Percentiles rank a stretch among this genome's conserved stretches.
phyloP scores from a whole-genome alignment of 768 basidiomycete genomes.

The Mycena sanguinolenta region DNA sequence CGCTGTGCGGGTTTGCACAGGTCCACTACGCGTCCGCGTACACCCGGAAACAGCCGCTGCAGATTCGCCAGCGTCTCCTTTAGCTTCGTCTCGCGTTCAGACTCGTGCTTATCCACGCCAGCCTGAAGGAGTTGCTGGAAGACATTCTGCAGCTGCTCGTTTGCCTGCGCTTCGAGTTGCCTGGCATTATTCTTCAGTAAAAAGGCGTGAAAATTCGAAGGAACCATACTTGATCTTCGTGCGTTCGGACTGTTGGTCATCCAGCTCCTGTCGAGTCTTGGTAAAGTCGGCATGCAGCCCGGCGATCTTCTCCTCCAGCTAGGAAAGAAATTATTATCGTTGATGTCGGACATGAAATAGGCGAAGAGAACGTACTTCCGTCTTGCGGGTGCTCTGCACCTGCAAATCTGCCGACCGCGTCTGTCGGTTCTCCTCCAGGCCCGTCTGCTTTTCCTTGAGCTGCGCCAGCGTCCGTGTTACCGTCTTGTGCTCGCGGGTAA shows the following conservation, averaged over 20 bases:
- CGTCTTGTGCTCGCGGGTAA: conserved; percentile 88
- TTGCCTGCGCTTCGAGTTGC: conserved; percentile 90
- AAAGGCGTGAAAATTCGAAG: not conserved
- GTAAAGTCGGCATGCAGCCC: conserved; percentile 72
- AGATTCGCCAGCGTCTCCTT: conserved; percentile 89
- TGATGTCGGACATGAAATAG: not conserved
- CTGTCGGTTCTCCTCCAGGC: conserved; percentile 68
- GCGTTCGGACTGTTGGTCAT: conserved; percentile 88
- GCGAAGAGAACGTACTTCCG: conserved; percentile 61
- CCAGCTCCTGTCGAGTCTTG: conserved; percentile 79
- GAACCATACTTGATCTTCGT: conserved; percentile 77
- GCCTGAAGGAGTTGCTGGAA: conserved; percentile 91
- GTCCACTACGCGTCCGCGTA: conserved; percentile 93
- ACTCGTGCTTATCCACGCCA: conserved; percentile 89
- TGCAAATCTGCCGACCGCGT: conserved; percentile 69
- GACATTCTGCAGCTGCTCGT: conserved; percentile 89
- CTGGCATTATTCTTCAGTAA: conserved; percentile 53
- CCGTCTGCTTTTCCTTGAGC: conserved; percentile 77
- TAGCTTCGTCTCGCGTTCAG: conserved; percentile 83
- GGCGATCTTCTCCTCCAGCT: conserved; percentile 75
- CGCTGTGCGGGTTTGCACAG: conserved; percentile 94
- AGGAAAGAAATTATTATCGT: not conserved
- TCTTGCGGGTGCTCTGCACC: conserved; percentile 62
- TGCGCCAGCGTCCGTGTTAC: conserved; percentile 72
- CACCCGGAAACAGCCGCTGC: conserved; percentile 93